Evolutionary conservation across 2,329 filamentous ascomycete genomes (phyloP).

Genomic region (Simplicillium sp.): DNA sequence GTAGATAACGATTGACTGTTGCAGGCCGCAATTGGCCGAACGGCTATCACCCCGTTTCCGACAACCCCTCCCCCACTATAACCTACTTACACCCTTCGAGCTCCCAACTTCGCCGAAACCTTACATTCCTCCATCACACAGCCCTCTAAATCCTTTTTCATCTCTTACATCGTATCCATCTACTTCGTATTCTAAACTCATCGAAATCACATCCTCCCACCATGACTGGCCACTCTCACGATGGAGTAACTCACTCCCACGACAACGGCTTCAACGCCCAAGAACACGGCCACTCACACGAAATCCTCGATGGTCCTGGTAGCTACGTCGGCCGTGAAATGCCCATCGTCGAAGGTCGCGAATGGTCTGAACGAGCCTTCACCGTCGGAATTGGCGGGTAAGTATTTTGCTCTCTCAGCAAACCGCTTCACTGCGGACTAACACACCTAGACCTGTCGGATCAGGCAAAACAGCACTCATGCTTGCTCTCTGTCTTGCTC

Average conservation of each 20-base stretch:
- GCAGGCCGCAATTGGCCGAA: too few relatives aligned
- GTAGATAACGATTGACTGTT: too few relatives aligned
- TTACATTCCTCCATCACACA: too few relatives aligned
- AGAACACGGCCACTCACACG: conserved; percentile 90
- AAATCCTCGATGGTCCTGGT: conserved; percentile 88
- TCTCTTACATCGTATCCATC: too few relatives aligned
- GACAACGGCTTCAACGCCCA: conserved; percentile 44
- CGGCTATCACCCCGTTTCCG: too few relatives aligned
- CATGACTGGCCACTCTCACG: conserved; percentile 36
- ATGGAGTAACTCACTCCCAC: conserved; percentile 47
- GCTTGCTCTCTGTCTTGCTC: conserved; percentile 79
- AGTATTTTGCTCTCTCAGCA: conserved; percentile 17
- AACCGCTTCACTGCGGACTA: too few relatives aligned
- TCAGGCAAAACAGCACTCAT: conserved; percentile 97
- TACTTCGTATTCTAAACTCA: too few relatives aligned
- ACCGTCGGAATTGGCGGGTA: conserved; percentile 98
- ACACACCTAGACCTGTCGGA: conserved; percentile 65
- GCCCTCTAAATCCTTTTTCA: too few relatives aligned
- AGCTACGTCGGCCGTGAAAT: conserved; percentile 85
- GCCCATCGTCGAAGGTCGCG: conserved; percentile 80
- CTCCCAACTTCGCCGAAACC: too few relatives aligned
- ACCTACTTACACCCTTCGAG: too few relatives aligned
- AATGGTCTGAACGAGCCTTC: conserved; percentile 85
- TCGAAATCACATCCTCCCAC: neutral
- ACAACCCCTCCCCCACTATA: too few relatives aligned